These are phyloP conservation scores for Cryptosporidium sp. DNA, from an alignment of 169 alveolate genomes.

Conservation along the genomic window DNA sequence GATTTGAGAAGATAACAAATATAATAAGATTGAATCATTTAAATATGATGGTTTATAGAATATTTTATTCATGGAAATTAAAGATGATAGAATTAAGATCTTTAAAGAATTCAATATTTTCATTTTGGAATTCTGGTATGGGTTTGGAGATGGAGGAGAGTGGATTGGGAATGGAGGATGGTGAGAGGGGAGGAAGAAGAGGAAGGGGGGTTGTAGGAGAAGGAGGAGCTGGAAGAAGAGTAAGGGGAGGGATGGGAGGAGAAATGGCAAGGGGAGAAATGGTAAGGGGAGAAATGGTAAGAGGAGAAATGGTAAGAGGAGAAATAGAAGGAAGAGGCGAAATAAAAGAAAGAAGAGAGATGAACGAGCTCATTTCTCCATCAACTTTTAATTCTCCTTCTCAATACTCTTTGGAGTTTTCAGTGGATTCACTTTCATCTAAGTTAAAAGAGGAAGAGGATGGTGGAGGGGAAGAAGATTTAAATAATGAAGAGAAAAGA, in stretches of 20 bases:
- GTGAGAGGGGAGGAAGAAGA: background rate
- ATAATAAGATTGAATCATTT: conserved; percentile 11
- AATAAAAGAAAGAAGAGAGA: background rate
- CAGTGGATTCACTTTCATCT: background rate
- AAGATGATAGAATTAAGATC: conserved; percentile 51
- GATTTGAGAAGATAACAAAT: conserved; percentile 32
- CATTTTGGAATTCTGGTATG: conserved; percentile 16
- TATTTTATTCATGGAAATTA: conserved; percentile 57
- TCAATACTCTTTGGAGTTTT: background rate
- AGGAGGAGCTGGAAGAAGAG: background rate
- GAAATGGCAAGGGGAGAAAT: background rate
- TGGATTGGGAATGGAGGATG: background rate
- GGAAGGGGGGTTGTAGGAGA: background rate
- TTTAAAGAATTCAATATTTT: conserved; percentile 45
- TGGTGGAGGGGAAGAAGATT: background rate
- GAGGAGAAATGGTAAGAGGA: background rate
- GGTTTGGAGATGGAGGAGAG: background rate
- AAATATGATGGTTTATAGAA: background rate
- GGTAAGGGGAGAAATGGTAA: background rate
- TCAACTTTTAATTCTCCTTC: background rate
- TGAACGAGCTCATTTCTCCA: background rate
- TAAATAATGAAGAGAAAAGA: background rate
- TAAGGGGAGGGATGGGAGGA: too few species aligned
- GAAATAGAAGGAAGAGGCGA: background rate
- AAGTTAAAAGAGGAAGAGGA: background rate